Conservation (phyloP, 352 stramenopile genomes). For the Pythium apleroticum region DNA sequence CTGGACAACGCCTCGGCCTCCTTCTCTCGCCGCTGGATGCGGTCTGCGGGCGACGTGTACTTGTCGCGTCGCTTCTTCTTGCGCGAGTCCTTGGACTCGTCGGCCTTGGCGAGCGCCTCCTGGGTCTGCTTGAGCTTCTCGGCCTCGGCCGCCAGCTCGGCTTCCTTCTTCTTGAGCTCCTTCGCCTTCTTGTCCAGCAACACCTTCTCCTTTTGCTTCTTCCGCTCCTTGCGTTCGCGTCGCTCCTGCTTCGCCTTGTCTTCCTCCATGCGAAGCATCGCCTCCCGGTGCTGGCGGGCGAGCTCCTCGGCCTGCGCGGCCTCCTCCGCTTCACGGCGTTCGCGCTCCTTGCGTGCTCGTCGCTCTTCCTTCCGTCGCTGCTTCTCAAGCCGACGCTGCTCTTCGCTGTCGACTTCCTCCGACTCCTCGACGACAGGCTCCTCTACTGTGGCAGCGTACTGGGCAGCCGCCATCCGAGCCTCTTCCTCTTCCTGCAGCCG, state of each 20-base stretch:
- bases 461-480: conserved; percentile 3
- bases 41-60: conserved; percentile 54
- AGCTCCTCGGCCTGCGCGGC: conserved; percentile 17
- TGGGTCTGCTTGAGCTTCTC: conserved; percentile 24
- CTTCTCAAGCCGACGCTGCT: conserved; percentile 14
- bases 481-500: conserved; percentile 11
- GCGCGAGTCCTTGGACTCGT: conserved; percentile 36
- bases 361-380: conserved; percentile 23
- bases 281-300: conserved; percentile 19
- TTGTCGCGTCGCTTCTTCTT: conserved; percentile 61
- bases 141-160: conserved; percentile 15
- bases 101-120: conserved; percentile 42
- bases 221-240: conserved; percentile 22
- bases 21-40: conserved; percentile 36
- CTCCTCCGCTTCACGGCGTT: conserved; percentile 16
- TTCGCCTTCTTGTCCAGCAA: conserved; percentile 25
- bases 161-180: conserved; percentile 23
- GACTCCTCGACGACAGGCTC: background rate
- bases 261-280: conserved; percentile 15
- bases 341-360: conserved; percentile 16
- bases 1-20: conserved; percentile 21
- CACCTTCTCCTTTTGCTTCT: conserved; percentile 25
- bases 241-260: conserved; percentile 22
- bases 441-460: conserved; percentile 9
- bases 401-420: conserved; percentile 16